Base-by-base conservation (phyloP, 108 stramenopile genomes). In the Cylindrotheca closterium region DNA sequence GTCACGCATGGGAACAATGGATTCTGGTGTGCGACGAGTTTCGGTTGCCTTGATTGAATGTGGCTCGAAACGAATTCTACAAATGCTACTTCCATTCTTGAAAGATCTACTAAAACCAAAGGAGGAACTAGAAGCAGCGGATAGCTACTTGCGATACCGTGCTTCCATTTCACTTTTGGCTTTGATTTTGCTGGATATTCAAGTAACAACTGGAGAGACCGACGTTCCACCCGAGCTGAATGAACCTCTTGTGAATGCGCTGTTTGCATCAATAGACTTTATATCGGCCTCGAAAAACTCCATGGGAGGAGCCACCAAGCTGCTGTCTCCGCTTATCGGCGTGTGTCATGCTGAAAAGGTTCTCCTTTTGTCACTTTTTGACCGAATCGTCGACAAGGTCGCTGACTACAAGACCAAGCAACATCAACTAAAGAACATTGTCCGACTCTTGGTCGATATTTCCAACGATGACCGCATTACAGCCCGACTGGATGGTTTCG, bases 61-160 rank as follows among this genome's bases (percentile, higher is more conserved):
- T 28, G 68, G 68, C 26, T 61, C 68, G 15, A 53, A 46, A 2
- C 50, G 37, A 31, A 28, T 48, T 4, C 30, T 70, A 3, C 32
- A n/a, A 53, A 70, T 70, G 68, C 23, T 61, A 32, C 24, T 28
- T 5, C 60, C 60, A 31, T 59, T 54, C 27, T 15, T 70, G 28
- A 48, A 45, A 15, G 25, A 24, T 2, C 47, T 45, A 47, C 60
- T 47, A 28, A n/a, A 62, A 15, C 31, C 48, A 28, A 27, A 49
- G 18, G 26, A 5, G 29, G 47, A 24, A 2, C 27, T 15, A n/a
- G 60, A 30, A 4, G 37, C 10, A 10, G 7, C 15, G 7, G 37
- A 42, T 15, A 15, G 15, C 37, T 42, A 10, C 15, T 15, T 42
- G 37, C 37, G 37, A 10, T 10, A 10, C 37, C 7, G 37, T 10